Evolutionary conservation across 352 stramenopile genomes (phyloP).

Genomic region (Globisporangium acanthophoron): DNA sequence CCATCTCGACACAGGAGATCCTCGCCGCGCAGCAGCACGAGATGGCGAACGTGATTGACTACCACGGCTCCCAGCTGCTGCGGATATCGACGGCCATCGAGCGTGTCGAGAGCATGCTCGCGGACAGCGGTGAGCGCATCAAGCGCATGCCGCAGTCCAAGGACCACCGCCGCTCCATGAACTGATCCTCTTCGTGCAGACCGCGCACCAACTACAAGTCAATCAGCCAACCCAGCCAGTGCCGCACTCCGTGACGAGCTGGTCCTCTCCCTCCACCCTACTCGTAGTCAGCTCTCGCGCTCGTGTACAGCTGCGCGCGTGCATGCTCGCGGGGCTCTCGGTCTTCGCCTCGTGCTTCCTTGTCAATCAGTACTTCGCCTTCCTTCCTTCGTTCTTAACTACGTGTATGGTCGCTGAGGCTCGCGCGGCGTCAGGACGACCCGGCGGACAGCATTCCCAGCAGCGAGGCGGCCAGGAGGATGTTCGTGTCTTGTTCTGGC

Average conservation of each 20-base stretch:
- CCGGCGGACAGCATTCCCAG: constrained; percentile 11
- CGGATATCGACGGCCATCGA: constrained; percentile 65
- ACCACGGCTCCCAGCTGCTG: constrained; percentile 55
- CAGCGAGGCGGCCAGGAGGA: constrained; percentile 12
- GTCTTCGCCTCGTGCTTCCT: background rate
- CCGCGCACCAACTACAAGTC: background rate
- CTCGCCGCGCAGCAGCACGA: constrained; percentile 68
- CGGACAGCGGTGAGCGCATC: constrained; percentile 32
- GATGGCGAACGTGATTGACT: constrained; percentile 64
- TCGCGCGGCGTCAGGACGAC: background rate
- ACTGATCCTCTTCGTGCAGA: background rate
- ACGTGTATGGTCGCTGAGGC: no score
- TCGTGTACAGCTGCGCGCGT: background rate
- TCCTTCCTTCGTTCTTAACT: no score
- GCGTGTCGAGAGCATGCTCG: constrained; percentile 56
- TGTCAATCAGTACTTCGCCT: background rate
- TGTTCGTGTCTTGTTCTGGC: constrained; percentile 10
- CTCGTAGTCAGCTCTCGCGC: background rate
- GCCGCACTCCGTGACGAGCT: background rate
- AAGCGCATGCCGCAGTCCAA: constrained; percentile 15
- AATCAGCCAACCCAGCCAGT: background rate
- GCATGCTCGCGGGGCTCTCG: background rate
- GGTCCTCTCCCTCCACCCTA: background rate
- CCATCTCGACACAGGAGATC: constrained; percentile 72
- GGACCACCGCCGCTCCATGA: constrained; percentile 12